Percentiles rank a stretch among this genome's conserved stretches.
Conservation (phyloP, 2,329 filamentous ascomycete genomes). For the Cercospora berteroae region DNA sequence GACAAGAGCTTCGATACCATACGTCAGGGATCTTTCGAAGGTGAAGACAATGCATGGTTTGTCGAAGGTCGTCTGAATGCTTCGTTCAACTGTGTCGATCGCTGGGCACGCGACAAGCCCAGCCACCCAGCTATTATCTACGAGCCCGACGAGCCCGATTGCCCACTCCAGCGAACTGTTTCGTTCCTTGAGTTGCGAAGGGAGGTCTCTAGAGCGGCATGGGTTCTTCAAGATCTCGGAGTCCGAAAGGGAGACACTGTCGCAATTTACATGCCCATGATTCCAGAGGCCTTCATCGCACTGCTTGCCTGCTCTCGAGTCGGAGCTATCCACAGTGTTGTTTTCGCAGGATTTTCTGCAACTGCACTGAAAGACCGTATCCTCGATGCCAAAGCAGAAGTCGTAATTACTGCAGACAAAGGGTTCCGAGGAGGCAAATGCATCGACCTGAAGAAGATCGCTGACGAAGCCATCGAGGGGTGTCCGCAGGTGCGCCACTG, state of each 20-base stretch:
- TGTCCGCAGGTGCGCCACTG: not conserved
- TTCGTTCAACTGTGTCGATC: constrained; percentile 61
- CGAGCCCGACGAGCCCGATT: constrained; percentile 85
- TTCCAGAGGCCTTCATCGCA: not conserved
- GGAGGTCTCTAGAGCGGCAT: not conserved
- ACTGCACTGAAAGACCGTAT: not conserved
- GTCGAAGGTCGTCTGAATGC: not conserved
- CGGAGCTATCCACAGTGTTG: not conserved
- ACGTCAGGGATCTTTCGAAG: not conserved
- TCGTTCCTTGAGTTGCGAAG: constrained; percentile 35
- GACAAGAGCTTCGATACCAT: not conserved
- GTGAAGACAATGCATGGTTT: not conserved
- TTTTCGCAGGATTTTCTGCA: not conserved
- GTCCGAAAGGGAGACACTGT: not conserved
- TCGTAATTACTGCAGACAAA: not conserved
- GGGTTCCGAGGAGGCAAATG: not conserved
- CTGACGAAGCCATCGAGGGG: not conserved
- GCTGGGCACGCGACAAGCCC: constrained; percentile 88
- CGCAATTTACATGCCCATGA: not conserved
- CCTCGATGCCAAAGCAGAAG: not conserved
- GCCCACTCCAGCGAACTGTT: constrained; percentile 81
- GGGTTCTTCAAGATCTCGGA: not conserved
- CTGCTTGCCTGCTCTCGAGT: not conserved
- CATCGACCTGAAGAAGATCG: not conserved
- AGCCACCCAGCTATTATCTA: constrained; percentile 94